Conservation (phyloP, 106 monocot species). For the Triglochin maritima region DNA sequence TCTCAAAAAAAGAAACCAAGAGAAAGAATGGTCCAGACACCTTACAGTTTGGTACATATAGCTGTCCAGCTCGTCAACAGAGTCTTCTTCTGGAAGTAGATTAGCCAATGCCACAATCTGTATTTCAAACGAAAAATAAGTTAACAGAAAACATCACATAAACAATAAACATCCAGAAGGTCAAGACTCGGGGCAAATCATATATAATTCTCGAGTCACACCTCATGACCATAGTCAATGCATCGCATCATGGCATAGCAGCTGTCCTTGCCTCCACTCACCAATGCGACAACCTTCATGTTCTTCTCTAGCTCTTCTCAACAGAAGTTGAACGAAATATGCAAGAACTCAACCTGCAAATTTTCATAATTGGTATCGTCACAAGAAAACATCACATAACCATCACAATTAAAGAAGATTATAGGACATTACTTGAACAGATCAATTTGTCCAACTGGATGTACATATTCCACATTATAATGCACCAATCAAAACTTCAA, state of each 20-base stretch:
- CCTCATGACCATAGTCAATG: constrained; percentile 90
- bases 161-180: constrained; percentile 1
- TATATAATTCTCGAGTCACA: constrained; percentile 1
- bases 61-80: constrained; percentile 92
- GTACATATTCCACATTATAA: no score
- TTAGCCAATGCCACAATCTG: constrained; percentile 95
- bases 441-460: no score
- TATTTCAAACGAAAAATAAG: background rate
- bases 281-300: constrained; percentile 93
- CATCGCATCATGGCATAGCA: constrained; percentile 99
- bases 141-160: background rate
- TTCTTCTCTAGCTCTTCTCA: background rate
- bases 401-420: no score
- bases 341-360: no score
- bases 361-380: no score
- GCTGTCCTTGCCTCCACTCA: constrained; percentile 97
- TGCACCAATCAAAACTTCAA: no score
- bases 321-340: no score
- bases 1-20: background rate
- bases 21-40: background rate
- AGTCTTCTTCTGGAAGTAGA: constrained; percentile 75
- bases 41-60: constrained; percentile 99
- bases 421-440: no score
- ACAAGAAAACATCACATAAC: no score
- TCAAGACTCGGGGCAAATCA: background rate